Base-by-base conservation (phyloP, 371 early-diverging fungal species). In the Rhizoclosmatium hyalinum region DNA sequence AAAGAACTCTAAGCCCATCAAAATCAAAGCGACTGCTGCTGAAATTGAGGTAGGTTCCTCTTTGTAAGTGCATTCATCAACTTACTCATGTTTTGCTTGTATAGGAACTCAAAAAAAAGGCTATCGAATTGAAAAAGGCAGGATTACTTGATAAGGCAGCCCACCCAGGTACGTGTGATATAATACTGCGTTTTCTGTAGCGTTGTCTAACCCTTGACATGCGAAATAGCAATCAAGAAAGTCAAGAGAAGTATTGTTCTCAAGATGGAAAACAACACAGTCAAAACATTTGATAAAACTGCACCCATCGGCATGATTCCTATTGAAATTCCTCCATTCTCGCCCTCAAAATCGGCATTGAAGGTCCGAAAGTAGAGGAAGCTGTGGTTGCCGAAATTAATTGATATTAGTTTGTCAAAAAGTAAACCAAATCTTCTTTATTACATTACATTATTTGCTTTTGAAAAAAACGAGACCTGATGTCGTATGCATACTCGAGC, bases 401-500 rank as follows among this genome's bases (percentile, higher is more conserved):
- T 6, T 12, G 50, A 50, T 12, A 50, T 50, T 12, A 50, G 50
- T 50, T 50, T 50, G 50, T 12, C 6, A 12, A 50, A 50, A 50
- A 12, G 50, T 50, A 17, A 50, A 12, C 17, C 17, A 50, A 50
- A 50, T 50, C 17, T 50, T 17, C 17, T 50, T 6, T 50, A 12
- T 50, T 50, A 6, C 14, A 47, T 47, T 47, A 8, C 10, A 0
- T 21, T 21, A 1, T 58, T 58, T 58, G 17, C 19, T 58, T 32
- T 64, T n/a, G 39, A 14, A n/a, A 64, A 64, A 24, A 10, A 10
- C 10, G 14, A 10, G 10, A n/a, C 61, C 63, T 3, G 6, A 86
- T 86, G 87, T 83, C 83, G 2, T 79, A 72, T 56, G 83, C 81
- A 8, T 88, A 88, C 72, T 62, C 63, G 6, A 74, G 78, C 1